phyloP scores from a whole-genome alignment of 768 basidiomycete species.

The Candolleomyces aberdarensis region DNA sequence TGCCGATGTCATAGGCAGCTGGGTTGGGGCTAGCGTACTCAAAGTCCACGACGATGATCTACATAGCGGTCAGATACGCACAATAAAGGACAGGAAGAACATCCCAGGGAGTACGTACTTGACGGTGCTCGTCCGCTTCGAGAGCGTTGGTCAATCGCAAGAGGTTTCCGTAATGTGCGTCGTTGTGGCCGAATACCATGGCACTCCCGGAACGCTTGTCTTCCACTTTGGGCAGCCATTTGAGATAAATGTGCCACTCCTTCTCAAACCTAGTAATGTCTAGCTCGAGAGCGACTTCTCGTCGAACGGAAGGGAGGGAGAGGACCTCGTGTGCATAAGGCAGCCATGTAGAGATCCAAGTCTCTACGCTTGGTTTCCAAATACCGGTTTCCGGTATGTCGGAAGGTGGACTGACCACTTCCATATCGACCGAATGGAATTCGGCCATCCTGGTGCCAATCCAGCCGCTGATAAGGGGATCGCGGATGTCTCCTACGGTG shows the following conservation, averaged over 20 bases:
- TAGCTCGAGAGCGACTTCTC: too few species aligned
- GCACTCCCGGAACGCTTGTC: slow-evolving; percentile 56
- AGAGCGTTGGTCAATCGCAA: slow-evolving; percentile 61
- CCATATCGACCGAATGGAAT: slow-evolving; percentile 87
- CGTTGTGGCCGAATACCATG: slow-evolving; percentile 88
- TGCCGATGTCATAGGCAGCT: slow-evolving; percentile 92
- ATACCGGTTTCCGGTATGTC: slow-evolving; percentile 36
- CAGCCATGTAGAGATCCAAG: slow-evolving; percentile 10
- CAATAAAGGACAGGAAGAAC: background rate
- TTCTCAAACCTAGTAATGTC: too few species aligned
- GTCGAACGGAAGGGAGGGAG: too few species aligned
- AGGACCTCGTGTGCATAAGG: too few species aligned
- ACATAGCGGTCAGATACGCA: slow-evolving; percentile 6
- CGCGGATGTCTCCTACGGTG: slow-evolving; percentile 72
- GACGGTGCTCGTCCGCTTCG: slow-evolving; percentile 66
- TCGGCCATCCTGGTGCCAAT: slow-evolving; percentile 96
- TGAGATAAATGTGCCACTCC: too few species aligned
- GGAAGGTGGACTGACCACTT: slow-evolving; percentile 51
- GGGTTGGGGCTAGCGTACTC: slow-evolving; percentile 95
- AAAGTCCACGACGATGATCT: slow-evolving; percentile 97
- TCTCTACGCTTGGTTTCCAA: slow-evolving; percentile 57
- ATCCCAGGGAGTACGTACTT: slow-evolving; percentile 43
- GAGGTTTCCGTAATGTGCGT: slow-evolving; percentile 94
- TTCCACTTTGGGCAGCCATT: slow-evolving; percentile 35
- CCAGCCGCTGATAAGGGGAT: slow-evolving; percentile 73